These are phyloP conservation scores for Leucocoprinus sp. DNA, from an alignment of 768 basidiomycete genomes.

Conservation along the genomic window DNA sequence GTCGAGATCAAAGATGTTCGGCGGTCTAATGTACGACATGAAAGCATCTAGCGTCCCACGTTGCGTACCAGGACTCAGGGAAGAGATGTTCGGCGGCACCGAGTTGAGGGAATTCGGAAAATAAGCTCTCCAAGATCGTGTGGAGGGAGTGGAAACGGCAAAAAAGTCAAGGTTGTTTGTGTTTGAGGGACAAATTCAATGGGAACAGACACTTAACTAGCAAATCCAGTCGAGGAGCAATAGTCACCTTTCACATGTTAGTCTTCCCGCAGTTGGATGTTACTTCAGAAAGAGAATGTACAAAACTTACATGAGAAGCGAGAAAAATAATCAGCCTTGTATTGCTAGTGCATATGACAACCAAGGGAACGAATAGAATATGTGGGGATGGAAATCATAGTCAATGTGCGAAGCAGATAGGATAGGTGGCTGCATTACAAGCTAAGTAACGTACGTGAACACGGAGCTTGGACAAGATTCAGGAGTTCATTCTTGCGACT, in stretches of 20 bases:
- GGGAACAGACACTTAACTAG: background rate
- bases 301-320: constrained; percentile 5
- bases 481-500: constrained; percentile 4
- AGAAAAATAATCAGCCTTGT: constrained; percentile 2
- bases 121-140: constrained; percentile 1
- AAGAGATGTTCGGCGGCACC: no score
- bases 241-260: background rate
- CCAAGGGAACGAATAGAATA: constrained; percentile 2
- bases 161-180: background rate
- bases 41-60: constrained; percentile 6
- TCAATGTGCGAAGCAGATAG: constrained; percentile 10
- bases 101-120: background rate
- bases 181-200: background rate
- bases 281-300: background rate
- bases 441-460: constrained; percentile 9
- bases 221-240: constrained; percentile 4
- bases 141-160: background rate
- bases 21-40: background rate
- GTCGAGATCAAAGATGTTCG: background rate
- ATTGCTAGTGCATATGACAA: constrained; percentile 2
- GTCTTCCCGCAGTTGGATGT: background rate
- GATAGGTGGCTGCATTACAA: constrained; percentile 9
- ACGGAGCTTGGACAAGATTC: constrained; percentile 1
- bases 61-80: no score
- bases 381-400: background rate